Base-by-base conservation (phyloP, 331 rosid species). In the Pyracantha coccinea region DNA sequence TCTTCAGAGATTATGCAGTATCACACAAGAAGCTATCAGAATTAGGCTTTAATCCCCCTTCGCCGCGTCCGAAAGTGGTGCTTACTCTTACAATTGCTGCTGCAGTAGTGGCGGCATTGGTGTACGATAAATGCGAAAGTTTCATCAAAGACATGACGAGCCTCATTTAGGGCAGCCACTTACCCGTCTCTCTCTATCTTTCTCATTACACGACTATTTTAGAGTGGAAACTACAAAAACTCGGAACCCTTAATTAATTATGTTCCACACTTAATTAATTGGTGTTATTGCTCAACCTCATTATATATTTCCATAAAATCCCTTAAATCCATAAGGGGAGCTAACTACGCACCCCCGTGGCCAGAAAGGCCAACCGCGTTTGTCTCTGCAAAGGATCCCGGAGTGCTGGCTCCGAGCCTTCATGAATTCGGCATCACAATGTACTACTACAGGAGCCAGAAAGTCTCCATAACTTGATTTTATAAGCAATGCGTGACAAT, bases 1-100 rank as follows among this genome's bases (percentile, higher is more conserved):
- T 92, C 78, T 90, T 90, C 27, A 31, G 12, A 38, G 97, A 89
- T 68, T 94, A 92, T 75, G 93, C 93, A 15, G 86, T 20, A 16
- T 87, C 99, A 33, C 97, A 94, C 88, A 94, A 87, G 84, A 92
- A 86, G 70, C 88, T 94, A 53, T 92, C 97, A 29, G 93, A 90
- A 81, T 76, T 92, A 5, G 97, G 99, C 77, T 83, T 90, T 80
- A 66, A 59, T 38, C 33, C 66, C 69, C 72, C 76, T 68, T 32
- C 75, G 35, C 25, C 27, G 2, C 71, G 79, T 66, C 75, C 60
- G 27, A 72, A 27, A 28, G 23, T 71, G 9, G 60, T 78, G 71
- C 14, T 78, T 6, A 78, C 54, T 13, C 58, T 88, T 66, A 87
- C 58, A 52, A 83, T 84, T 35, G 45, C 45, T 38, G 85, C 71